These are phyloP conservation scores for Aquilaria yunnanensis DNA, from an alignment of 345 rosid genomes.

Conservation along the genomic window DNA sequence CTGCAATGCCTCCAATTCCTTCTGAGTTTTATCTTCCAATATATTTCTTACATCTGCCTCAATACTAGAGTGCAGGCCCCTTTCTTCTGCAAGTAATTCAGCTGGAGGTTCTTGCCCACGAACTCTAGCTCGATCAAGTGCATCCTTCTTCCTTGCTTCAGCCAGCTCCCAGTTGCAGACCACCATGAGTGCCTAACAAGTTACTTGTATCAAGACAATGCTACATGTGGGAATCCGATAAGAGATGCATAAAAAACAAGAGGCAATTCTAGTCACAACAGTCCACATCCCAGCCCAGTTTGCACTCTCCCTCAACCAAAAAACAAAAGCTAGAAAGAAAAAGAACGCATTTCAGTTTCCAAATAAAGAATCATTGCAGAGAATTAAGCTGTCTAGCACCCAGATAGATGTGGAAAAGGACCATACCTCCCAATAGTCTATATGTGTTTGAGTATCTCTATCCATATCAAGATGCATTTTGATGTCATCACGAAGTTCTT, in stretches of 20 bases:
- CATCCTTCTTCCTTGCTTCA: conserved; percentile 87
- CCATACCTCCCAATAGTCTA: conserved; percentile 88
- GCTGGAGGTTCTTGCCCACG: conserved; percentile 97
- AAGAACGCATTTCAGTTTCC: too few relatives aligned
- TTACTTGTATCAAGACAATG: conserved; percentile 11
- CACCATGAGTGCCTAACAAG: conserved; percentile 73
- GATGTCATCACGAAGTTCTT: conserved; percentile 91
- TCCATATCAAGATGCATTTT: conserved; percentile 96
- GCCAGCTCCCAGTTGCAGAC: conserved; percentile 94
- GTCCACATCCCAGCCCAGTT: too few relatives aligned
- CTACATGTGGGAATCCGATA: neutral
- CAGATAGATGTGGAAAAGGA: conserved; percentile 1
- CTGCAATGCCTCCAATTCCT: conserved; percentile 62
- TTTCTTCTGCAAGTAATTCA: conserved; percentile 84
- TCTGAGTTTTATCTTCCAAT: conserved; percentile 73
- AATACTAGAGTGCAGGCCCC: conserved; percentile 86
- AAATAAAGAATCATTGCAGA: neutral
- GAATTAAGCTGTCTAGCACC: neutral
- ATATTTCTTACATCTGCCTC: conserved; percentile 74
- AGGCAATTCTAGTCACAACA: neutral
- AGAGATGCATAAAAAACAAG: neutral
- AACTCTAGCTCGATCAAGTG: conserved; percentile 80
- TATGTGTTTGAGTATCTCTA: conserved; percentile 58
- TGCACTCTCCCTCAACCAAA: too few relatives aligned
- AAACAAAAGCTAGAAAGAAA: too few relatives aligned